Evolutionary conservation across 176 grass and related monocot species (phyloP).

Genomic region (Ananas comosus): DNA sequence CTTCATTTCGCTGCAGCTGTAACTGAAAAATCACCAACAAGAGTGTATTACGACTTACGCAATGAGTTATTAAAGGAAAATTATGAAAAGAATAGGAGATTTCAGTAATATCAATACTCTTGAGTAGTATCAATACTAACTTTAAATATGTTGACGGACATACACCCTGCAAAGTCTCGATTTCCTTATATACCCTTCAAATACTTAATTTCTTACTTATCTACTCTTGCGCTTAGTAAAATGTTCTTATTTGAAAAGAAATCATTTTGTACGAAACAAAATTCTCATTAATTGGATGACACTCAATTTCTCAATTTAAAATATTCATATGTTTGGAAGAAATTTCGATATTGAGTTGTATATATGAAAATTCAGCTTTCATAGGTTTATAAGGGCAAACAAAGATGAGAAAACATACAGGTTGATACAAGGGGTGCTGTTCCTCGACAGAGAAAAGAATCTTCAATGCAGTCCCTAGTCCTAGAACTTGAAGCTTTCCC

Average conservation of each 20-base stretch:
- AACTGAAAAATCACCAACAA: conserved; percentile 36
- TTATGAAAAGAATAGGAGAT: neutral
- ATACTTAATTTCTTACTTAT: too few relatives aligned
- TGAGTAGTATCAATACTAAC: too few relatives aligned
- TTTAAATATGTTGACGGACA: too few relatives aligned
- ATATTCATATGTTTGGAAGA: neutral
- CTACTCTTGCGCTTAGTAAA: too few relatives aligned
- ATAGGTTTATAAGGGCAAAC: neutral
- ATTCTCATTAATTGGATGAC: neutral
- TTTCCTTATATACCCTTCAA: too few relatives aligned
- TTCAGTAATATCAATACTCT: neutral
- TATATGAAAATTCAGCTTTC: neutral
- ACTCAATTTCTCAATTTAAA: neutral
- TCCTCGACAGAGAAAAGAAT: conserved; percentile 71
- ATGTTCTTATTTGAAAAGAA: neutral
- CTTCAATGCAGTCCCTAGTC: conserved; percentile 96
- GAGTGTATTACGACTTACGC: neutral
- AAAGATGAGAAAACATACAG: conserved; percentile 30
- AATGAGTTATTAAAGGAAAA: conserved; percentile 5
- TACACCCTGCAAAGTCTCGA: too few relatives aligned
- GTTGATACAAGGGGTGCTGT: conserved; percentile 45
- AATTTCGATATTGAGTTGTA: neutral
- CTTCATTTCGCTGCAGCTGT: conserved; percentile 96
- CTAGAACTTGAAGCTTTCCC: conserved; percentile 97
- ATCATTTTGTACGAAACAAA: neutral